Evolutionary conservation across 2,329 filamentous ascomycete species (phyloP), one percentile per base, ranked within the genome.

Genomic region (Fusarium torreyae): DNA sequence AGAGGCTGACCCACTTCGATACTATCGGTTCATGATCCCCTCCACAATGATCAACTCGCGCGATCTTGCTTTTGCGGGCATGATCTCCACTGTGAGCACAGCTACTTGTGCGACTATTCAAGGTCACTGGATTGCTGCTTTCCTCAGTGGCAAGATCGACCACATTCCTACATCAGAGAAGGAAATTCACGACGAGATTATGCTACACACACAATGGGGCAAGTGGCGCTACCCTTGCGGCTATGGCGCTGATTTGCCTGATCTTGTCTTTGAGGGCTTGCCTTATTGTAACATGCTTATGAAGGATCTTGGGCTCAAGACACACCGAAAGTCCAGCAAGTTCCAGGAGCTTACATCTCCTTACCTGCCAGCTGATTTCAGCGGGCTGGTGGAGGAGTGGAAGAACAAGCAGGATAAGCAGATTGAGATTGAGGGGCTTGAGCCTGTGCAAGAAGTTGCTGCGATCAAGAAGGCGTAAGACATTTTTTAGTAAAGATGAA

Each of bases 261-360:
- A 93, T 75, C 89, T 94, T 68, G 90, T 92, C 13, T 94, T 94
- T 72, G 92, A 95, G 89, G 94, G 77, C 69, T 63, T 91, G 34
- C 88, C 88, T 5, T 91, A 89, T 74, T 65, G 73, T 8, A 74
- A 79, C 20, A 65, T 90, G 74, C 77, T 95, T 72, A 76, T 93
- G 59, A 79, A 81, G 9, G 92, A 95, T 77, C 73, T 94, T 48
- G 90, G 88, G 0, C 77, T 94, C 51, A 79, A 83, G 33, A 66
- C 63, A 6, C 58, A 72, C 18, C 59, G 72, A 6, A 74, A 74
- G 43, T 17, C 28, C 3, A 55, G 61, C 1, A 18, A 38, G 1
- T 59, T 59, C 6, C 55, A 55, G 2, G 72, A 74, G 26, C 58
- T 74, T 3, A 62, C 64, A 1, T 65, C 63, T 1, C 66, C 70